phyloP scores from a whole-genome alignment of 148 eudicot genomes.

The Rhododendron kiyosumense region DNA sequence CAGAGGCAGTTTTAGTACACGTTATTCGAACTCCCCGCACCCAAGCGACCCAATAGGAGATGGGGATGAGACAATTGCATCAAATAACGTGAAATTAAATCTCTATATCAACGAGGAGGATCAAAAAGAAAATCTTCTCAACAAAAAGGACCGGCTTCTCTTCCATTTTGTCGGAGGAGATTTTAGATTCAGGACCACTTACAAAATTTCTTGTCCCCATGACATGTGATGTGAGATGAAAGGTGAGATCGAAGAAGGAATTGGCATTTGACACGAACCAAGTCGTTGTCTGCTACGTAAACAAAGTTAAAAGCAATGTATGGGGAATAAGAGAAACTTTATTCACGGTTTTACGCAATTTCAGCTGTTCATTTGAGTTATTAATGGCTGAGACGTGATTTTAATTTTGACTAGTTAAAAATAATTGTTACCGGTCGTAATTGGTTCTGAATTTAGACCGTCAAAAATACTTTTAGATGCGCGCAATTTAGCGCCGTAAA shows the following conservation, averaged over 20 bases:
- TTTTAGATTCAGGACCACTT: neutral
- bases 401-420: too few relatives aligned
- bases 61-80: neutral
- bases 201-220: neutral
- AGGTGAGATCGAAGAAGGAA: neutral
- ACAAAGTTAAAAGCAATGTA: neutral
- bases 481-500: too few relatives aligned
- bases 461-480: too few relatives aligned
- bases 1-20: neutral
- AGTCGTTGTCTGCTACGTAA: conserved; percentile 18
- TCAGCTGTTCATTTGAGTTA: accelerated
- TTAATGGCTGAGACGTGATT: too few relatives aligned
- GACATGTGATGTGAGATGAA: neutral
- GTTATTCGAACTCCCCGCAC: neutral
- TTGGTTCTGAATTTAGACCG: too few relatives aligned
- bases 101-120: neutral
- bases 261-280: conserved; percentile 4
- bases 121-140: neutral
- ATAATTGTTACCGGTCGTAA: too few relatives aligned
- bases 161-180: neutral
- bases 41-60: neutral
- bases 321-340: neutral
- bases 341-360: too few relatives aligned
- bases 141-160: neutral
- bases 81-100: neutral